A percentile compares a stretch with the other conserved stretches of the same genome.
Conservation (phyloP, 768 basidiomycete genomes). For the Dendrothele bispora region DNA sequence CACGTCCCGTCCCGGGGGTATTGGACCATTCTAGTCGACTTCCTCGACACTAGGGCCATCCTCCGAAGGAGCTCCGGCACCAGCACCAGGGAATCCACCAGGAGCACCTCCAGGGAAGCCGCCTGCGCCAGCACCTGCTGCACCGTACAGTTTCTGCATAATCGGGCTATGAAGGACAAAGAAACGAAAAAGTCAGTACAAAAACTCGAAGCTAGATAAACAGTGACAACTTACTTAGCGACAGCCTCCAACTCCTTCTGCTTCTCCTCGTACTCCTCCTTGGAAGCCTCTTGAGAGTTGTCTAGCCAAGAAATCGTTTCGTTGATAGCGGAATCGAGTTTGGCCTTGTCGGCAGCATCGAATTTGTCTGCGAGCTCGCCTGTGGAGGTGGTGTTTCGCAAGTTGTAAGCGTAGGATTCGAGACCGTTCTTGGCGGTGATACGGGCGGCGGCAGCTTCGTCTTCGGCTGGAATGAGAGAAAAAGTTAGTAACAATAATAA, state of each 20-base stretch:
- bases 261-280: slow-evolving; percentile 62
- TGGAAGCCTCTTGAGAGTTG: slow-evolving; percentile 55
- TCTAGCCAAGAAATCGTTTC: slow-evolving; percentile 67
- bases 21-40: too few species aligned
- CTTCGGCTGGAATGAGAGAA: slow-evolving; percentile 40
- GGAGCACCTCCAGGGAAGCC: too few species aligned
- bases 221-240: too few species aligned
- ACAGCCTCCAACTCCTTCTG: slow-evolving; percentile 72
- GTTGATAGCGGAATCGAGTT: slow-evolving; percentile 57
- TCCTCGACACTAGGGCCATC: slow-evolving; percentile 71
- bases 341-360: slow-evolving; percentile 59
- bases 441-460: slow-evolving; percentile 60
- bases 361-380: slow-evolving; percentile 68
- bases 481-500: not conserved
- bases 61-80: slow-evolving; percentile 49
- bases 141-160: slow-evolving; percentile 49
- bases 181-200: too few species aligned
- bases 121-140: slow-evolving; percentile 27
- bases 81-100: slow-evolving; percentile 14
- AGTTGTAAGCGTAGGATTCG: slow-evolving; percentile 80
- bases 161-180: too few species aligned
- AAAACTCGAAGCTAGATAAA: too few species aligned
- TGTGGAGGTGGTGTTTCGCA: slow-evolving; percentile 64
- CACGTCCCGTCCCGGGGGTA: too few species aligned
- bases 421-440: slow-evolving; percentile 69